Evolutionary conservation across 805 yeast species (phyloP).

Genomic region (Babjeviella inositovora): DNA sequence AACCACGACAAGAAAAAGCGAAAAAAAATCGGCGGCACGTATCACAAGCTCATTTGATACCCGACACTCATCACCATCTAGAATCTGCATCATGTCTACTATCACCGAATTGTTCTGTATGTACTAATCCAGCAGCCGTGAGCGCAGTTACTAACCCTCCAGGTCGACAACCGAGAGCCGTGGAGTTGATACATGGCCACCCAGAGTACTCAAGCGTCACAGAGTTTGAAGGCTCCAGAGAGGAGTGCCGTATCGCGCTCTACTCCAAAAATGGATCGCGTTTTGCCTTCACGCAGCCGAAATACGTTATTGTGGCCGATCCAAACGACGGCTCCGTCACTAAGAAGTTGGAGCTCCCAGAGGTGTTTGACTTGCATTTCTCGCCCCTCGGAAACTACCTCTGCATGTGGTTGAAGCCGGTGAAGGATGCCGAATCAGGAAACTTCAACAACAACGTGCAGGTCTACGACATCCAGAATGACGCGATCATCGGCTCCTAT

Average conservation of each 20-base stretch:
- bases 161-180: conserved; percentile 42
- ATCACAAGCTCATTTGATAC: too few relatives aligned
- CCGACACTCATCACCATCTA: too few relatives aligned
- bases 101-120: too few relatives aligned
- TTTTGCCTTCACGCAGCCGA: conserved; percentile 62
- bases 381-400: conserved; percentile 79
- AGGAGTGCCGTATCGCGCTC: conserved; percentile 43
- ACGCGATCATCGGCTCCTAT: conserved; percentile 40
- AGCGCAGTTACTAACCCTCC: too few relatives aligned
- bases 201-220: conserved; percentile 16
- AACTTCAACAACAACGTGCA: conserved; percentile 68
- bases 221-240: conserved; percentile 11
- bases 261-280: conserved; percentile 55
- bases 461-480: conserved; percentile 43
- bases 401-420: conserved; percentile 84
- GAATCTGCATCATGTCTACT: too few relatives aligned
- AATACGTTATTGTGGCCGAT: conserved; percentile 36
- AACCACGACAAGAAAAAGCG: too few relatives aligned
- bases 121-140: too few relatives aligned
- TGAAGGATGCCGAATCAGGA: conserved; percentile 52
- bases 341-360: conserved; percentile 35
- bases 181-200: conserved; percentile 32
- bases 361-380: conserved; percentile 70
- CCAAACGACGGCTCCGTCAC: conserved; percentile 32
- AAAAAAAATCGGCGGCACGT: too few relatives aligned